These are phyloP conservation scores for Hansenula sp. DNA, from an alignment of 1,139 yeast species.

Conservation along the genomic window DNA sequence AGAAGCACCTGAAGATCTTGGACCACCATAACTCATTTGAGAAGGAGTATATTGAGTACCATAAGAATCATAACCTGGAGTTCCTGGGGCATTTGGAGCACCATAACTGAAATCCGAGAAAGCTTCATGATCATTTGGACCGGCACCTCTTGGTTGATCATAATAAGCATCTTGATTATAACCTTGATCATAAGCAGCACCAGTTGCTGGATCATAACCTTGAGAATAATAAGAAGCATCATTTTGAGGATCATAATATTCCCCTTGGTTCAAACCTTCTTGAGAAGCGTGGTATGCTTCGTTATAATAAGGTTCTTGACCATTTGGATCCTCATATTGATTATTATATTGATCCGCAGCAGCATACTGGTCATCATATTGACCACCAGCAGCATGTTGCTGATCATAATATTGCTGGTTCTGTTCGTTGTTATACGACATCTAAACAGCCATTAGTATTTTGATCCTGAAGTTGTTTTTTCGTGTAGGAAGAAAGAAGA, in stretches of 20 bases:
- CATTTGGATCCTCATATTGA: constrained; percentile 23
- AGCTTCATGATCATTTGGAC: constrained; percentile 52
- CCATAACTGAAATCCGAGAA: constrained; percentile 77
- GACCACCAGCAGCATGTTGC: constrained; percentile 12
- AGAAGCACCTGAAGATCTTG: constrained; percentile 88
- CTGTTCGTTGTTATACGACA: constrained; percentile 7
- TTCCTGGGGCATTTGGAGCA: constrained; percentile 44
- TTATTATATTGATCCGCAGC: constrained; percentile 20
- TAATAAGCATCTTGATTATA: constrained; percentile 47
- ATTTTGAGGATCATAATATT: constrained; percentile 26
- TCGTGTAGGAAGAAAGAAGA: too few species aligned
- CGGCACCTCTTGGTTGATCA: constrained; percentile 46
- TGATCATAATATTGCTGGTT: constrained; percentile 27
- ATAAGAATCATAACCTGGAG: constrained; percentile 66
- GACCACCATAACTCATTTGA: constrained; percentile 79
- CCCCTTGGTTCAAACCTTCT: constrained; percentile 24
- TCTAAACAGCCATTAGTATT: too few species aligned
- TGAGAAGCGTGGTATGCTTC: constrained; percentile 25
- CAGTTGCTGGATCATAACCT: constrained; percentile 17
- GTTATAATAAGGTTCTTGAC: constrained; percentile 24
- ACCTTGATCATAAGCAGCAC: constrained; percentile 31
- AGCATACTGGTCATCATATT: constrained; percentile 9
- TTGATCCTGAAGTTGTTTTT: too few species aligned
- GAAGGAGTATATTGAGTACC: constrained; percentile 78
- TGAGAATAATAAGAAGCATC: constrained; percentile 26